Conservation (phyloP, 2,329 filamentous ascomycete genomes). For the Aspergillus udagawae region DNA sequence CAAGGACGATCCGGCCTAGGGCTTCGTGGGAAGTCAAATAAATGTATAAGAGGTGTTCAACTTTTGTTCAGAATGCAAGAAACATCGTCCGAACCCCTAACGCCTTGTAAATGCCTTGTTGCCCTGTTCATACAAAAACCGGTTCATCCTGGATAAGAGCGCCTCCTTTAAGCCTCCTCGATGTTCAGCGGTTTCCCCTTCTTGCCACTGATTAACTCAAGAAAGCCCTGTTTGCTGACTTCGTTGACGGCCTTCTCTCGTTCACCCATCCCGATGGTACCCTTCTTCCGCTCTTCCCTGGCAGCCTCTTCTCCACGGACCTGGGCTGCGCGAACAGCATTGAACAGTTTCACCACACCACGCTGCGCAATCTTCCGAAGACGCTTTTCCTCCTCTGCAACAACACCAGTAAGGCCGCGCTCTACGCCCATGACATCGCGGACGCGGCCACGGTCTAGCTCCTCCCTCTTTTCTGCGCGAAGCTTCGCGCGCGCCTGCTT, state of each 20-base stretch:
- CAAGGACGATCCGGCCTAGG: background rate
- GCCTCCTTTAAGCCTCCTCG: slow-evolving; percentile 37
- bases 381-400: slow-evolving; percentile 69
- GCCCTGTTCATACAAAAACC: slow-evolving; percentile 15
- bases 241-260: slow-evolving; percentile 87
- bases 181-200: slow-evolving; percentile 48
- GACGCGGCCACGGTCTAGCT: slow-evolving; percentile 80
- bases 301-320: slow-evolving; percentile 79
- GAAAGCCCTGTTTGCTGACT: slow-evolving; percentile 94
- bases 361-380: slow-evolving; percentile 84
- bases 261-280: slow-evolving; percentile 72
- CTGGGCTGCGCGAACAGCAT: slow-evolving; percentile 88
- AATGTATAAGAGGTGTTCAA: slow-evolving; percentile 13
- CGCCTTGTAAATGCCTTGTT: slow-evolving; percentile 33
- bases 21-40: slow-evolving; percentile 1
- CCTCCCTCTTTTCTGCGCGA: slow-evolving; percentile 72
- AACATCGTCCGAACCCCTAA: slow-evolving; percentile 20
- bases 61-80: slow-evolving; percentile 5
- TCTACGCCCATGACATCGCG: slow-evolving; percentile 74
- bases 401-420: slow-evolving; percentile 48
- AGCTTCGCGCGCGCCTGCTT: slow-evolving; percentile 74
- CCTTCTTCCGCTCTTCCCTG: slow-evolving; percentile 60
- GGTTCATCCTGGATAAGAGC: background rate
- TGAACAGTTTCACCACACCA: slow-evolving; percentile 94
- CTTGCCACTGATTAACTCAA: slow-evolving; percentile 74